Conservation (phyloP, 2,329 filamentous ascomycete species). For the Neopestalotiopsis sp. region DNA sequence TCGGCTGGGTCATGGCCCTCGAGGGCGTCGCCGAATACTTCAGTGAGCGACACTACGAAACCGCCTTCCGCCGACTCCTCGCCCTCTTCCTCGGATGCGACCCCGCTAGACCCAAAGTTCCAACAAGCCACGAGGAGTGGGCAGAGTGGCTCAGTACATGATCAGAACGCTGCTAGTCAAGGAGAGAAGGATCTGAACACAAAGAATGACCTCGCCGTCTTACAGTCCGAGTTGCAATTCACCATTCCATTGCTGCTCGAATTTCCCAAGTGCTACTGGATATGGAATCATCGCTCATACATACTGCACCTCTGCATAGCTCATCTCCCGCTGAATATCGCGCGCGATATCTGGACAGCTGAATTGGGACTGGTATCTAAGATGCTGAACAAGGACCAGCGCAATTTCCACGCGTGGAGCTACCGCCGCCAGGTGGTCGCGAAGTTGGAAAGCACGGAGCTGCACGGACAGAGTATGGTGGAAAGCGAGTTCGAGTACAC, state of each 20-base stretch:
- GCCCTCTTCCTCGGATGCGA: conserved; percentile 58
- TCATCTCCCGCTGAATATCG: conserved; percentile 60
- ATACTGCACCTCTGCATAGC: conserved; percentile 74
- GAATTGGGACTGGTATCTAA: conserved; percentile 84
- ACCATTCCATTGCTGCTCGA: conserved; percentile 83
- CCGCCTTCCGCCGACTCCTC: conserved; percentile 67
- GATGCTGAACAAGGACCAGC: conserved; percentile 84
- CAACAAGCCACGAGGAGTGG: conserved; percentile 59
- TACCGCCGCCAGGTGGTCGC: conserved; percentile 82
- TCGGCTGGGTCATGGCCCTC: conserved; percentile 52
- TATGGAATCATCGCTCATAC: conserved; percentile 97
- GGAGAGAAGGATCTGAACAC: conserved; percentile 21
- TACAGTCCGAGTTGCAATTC: conserved; percentile 79
- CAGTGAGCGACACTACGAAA: conserved; percentile 60
- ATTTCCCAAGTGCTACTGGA: conserved; percentile 98
- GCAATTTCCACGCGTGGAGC: conserved; percentile 97
- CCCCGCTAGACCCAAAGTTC: conserved; percentile 50
- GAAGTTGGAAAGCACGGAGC: conserved; percentile 68
- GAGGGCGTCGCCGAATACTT: conserved; percentile 61
- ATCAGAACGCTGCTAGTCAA: conserved; percentile 35
- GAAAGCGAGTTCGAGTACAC: conserved; percentile 90
- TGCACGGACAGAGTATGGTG: conserved; percentile 67
- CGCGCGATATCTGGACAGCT: conserved; percentile 77
- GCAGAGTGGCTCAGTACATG: conserved; percentile 56
- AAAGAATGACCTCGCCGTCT: conserved; percentile 49